Evolutionary conservation across 306 rosid species (phyloP).

Genomic region (Pterocarpus santalinus): DNA sequence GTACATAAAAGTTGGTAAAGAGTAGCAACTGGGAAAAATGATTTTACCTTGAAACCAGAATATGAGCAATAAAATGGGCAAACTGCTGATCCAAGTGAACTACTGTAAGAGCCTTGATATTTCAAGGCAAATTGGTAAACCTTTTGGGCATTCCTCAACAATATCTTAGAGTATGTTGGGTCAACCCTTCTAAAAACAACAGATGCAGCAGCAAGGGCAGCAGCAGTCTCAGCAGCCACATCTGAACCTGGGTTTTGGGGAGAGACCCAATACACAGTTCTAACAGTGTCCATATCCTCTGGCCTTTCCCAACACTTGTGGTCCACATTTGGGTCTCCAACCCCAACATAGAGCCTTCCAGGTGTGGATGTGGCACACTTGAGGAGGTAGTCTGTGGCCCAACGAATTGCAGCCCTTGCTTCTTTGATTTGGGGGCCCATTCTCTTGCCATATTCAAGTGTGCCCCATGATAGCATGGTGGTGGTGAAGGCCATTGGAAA

Average conservation of each 20-base stretch:
- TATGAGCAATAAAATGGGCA: slow-evolving; percentile 99
- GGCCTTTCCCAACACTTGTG: slow-evolving; percentile 98
- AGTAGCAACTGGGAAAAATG: not conserved
- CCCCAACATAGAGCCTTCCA: slow-evolving; percentile 82
- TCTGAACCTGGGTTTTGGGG: slow-evolving; percentile 78
- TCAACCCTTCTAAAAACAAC: slow-evolving; percentile 79
- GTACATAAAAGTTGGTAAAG: not conserved
- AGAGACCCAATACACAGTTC: slow-evolving; percentile 77
- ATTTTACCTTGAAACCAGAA: slow-evolving; percentile 81
- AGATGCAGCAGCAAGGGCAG: slow-evolving; percentile 91
- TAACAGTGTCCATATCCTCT: slow-evolving; percentile 81
- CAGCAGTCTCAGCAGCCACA: slow-evolving; percentile 91
- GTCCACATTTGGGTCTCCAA: slow-evolving; percentile 83
- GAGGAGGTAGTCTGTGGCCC: slow-evolving; percentile 80
- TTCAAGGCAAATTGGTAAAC: slow-evolving; percentile 79
- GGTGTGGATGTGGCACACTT: slow-evolving; percentile 82
- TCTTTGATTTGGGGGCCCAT: slow-evolving; percentile 69
- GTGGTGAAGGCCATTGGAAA: slow-evolving; percentile 94
- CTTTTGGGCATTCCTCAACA: slow-evolving; percentile 68
- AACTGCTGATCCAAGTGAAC: slow-evolving; percentile 82
- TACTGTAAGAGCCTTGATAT: slow-evolving; percentile 79
- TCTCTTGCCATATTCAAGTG: slow-evolving; percentile 76
- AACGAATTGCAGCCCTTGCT: slow-evolving; percentile 75
- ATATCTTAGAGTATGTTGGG: slow-evolving; percentile 64
- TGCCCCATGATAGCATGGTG: slow-evolving; percentile 89